Conservation (phyloP, 805 yeast species). For the Isabelozyma heimii region DNA sequence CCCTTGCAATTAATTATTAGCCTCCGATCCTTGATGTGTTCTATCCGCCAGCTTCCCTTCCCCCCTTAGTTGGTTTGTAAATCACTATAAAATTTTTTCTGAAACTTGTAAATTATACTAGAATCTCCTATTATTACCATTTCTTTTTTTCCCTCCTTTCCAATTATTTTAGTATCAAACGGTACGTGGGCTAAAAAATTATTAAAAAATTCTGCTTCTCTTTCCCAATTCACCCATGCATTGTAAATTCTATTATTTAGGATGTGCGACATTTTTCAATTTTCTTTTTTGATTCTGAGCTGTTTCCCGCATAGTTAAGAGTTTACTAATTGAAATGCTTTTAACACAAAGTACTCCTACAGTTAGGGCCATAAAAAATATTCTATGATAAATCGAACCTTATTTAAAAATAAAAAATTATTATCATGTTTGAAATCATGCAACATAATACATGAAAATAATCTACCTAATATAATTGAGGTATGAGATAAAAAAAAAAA, state of each 20-base stretch:
- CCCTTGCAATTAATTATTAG: no score
- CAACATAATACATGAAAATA: not conserved
- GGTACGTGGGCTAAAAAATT: no score
- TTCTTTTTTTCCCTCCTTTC: not conserved
- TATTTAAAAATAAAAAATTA: no score
- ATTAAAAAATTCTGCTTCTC: not conserved
- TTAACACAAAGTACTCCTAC: not conserved
- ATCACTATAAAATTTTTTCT: no score
- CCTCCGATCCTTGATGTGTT: no score
- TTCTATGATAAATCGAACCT: not conserved
- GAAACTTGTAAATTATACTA: no score
- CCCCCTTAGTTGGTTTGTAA: no score
- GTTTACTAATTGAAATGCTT: not conserved
- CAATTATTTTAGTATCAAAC: no score
- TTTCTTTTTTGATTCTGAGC: no score
- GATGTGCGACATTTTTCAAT: not conserved
- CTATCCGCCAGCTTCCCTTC: no score
- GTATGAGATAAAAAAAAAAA: not conserved
- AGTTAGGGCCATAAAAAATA: not conserved
- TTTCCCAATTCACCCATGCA: not conserved
- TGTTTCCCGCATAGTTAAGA: not conserved
- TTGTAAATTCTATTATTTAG: not conserved
- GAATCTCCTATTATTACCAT: not conserved
- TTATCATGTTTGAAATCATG: not conserved
- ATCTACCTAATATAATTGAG: not conserved